Percentiles rank a stretch among this genome's conserved stretches.
Evolutionary conservation across 768 basidiomycete species (phyloP).

Genomic region (Lyophyllum atratum): DNA sequence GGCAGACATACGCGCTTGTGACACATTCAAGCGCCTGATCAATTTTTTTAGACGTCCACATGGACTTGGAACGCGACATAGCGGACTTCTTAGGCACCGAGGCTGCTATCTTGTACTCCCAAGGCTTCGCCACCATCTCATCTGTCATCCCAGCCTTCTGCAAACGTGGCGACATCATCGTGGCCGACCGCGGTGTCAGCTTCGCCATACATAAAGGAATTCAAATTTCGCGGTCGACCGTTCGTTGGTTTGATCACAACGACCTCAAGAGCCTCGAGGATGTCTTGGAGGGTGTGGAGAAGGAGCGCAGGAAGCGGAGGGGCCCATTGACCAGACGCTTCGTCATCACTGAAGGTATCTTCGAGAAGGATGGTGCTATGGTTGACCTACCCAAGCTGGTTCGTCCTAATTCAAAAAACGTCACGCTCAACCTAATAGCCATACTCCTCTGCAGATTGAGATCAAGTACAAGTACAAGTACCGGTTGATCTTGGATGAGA

Average conservation of each 20-base stretch:
- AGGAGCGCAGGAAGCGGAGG: constrained; percentile 84
- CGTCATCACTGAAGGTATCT: constrained; percentile 96
- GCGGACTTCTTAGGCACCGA: constrained; percentile 91
- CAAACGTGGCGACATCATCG: constrained; percentile 96
- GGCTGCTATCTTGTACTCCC: constrained; percentile 88
- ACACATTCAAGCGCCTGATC: constrained; percentile 8
- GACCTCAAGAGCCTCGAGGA: constrained; percentile 90
- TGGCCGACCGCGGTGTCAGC: constrained; percentile 96
- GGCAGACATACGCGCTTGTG: constrained; percentile 24
- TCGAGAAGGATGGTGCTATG: constrained; percentile 93
- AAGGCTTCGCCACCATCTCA: constrained; percentile 88
- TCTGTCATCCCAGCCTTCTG: constrained; percentile 97
- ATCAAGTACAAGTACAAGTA: constrained; percentile 96
- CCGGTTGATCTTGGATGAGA: constrained; percentile 92
- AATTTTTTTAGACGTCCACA: constrained; percentile 76
- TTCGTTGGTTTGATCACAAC: constrained; percentile 97
- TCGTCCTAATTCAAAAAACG: constrained; percentile 30
- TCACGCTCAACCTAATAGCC: neutral
- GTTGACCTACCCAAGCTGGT: constrained; percentile 91
- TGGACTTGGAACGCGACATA: constrained; percentile 84
- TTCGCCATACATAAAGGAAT: constrained; percentile 96
- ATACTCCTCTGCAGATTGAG: constrained; percentile 63
- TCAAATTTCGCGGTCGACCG: constrained; percentile 87
- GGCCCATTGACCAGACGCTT: constrained; percentile 86
- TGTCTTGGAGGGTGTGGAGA: constrained; percentile 79